Evolutionary conservation across 2,329 filamentous ascomycete species (phyloP).

Genomic region (Cladophialophora carrionii): DNA sequence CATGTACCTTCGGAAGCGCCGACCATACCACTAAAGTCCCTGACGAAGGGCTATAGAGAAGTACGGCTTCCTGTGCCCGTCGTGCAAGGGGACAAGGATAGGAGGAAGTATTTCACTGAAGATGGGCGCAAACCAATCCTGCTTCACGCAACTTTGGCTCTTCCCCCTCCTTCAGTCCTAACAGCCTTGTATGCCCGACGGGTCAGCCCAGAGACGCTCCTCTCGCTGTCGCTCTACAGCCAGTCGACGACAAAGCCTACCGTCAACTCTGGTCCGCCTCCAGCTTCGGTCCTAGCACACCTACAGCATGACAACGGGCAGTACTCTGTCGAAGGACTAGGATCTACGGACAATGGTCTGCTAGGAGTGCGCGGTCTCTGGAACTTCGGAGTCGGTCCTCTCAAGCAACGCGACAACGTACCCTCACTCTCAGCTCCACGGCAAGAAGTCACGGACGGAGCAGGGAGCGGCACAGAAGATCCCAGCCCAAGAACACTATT

Average conservation of each 20-base stretch:
- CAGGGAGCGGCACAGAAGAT: constrained; percentile 13
- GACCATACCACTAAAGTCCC: constrained; percentile 72
- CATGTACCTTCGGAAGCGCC: constrained; percentile 70
- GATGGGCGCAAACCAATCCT: constrained; percentile 47
- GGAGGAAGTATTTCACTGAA: constrained; percentile 10
- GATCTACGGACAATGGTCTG: constrained; percentile 87
- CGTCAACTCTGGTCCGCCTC: constrained; percentile 54
- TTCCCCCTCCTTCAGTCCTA: constrained; percentile 74
- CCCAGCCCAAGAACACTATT: constrained; percentile 17
- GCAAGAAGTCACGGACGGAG: constrained; percentile 6
- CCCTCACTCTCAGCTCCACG: constrained; percentile 1
- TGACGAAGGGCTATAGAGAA: constrained; percentile 76
- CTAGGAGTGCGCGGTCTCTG: constrained; percentile 87
- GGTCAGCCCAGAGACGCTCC: constrained; percentile 73
- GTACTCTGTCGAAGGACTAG: constrained; percentile 86
- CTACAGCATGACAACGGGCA: constrained; percentile 75
- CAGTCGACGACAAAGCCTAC: constrained; percentile 43
- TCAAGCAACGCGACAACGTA: constrained; percentile 31
- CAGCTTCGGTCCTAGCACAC: constrained; percentile 52
- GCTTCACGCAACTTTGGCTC: constrained; percentile 51
- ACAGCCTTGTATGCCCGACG: constrained; percentile 83
- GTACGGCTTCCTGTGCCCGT: constrained; percentile 32
- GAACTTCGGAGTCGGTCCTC: constrained; percentile 78
- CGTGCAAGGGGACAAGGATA: constrained; percentile 28
- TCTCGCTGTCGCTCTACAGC: constrained; percentile 68